Percentiles rank a stretch among this genome's conserved stretches.
phyloP scores from a whole-genome alignment of 1,284 basidiomycete species.

The Vanrija sp. region DNA sequence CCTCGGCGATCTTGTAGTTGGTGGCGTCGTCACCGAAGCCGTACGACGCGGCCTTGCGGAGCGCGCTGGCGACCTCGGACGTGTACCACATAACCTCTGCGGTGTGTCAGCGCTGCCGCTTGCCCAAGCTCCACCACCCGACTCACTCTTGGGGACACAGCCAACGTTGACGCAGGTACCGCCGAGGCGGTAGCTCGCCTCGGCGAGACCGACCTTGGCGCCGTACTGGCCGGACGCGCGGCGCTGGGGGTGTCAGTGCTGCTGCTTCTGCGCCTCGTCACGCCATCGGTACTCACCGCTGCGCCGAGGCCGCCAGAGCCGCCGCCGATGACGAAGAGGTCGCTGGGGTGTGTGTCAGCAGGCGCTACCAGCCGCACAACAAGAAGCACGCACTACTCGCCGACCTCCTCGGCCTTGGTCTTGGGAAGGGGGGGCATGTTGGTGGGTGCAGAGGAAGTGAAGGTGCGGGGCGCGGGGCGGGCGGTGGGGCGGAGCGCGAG shows the following conservation, averaged over 20 bases:
- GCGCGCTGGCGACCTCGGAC: conserved; percentile 82
- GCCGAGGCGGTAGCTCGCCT: conserved; percentile 71
- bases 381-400: conserved; percentile 39
- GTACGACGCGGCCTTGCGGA: conserved; percentile 70
- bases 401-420: conserved; percentile 32
- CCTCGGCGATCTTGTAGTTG: conserved; percentile 53
- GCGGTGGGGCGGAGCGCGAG: background rate
- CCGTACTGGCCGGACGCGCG: conserved; percentile 83
- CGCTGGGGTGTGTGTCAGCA: conserved; percentile 21
- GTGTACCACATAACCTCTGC: conserved; percentile 98
- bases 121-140: conserved; percentile 49
- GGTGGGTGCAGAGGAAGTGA: conserved; percentile 17
- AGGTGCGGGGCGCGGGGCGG: conserved; percentile 9
- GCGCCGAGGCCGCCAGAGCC: conserved; percentile 49
- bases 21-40: conserved; percentile 60
- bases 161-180: conserved; percentile 87
- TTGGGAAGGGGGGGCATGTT: conserved; percentile 47
- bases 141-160: conserved; percentile 39
- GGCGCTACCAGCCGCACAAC: background rate
- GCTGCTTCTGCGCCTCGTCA: background rate
- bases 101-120: conserved; percentile 63
- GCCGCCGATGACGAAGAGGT: conserved; percentile 48
- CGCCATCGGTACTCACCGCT: conserved; percentile 33
- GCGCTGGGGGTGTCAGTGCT: conserved; percentile 54
- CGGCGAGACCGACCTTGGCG: conserved; percentile 87